phyloP scores from a whole-genome alignment of 345 rosid genomes.

The Noccaea caerulescens region DNA sequence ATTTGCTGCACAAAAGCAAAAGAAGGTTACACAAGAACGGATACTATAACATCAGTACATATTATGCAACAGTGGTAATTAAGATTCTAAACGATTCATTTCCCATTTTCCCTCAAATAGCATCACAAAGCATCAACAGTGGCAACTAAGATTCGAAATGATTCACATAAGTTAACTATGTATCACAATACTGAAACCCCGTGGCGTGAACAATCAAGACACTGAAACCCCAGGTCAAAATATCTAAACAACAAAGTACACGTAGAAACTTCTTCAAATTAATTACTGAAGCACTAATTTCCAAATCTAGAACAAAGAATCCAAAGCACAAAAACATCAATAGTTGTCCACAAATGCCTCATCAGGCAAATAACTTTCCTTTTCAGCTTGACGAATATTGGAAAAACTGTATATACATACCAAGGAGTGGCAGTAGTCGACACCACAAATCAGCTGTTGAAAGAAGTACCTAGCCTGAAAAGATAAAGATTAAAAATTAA shows the following conservation, averaged over 20 bases:
- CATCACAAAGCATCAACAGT: slow-evolving; percentile 11
- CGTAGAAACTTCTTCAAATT: not conserved
- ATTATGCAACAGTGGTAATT: not conserved
- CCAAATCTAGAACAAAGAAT: slow-evolving; percentile 6
- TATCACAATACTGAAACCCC: not conserved
- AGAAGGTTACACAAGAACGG: slow-evolving; percentile 33
- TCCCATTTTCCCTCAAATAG: slow-evolving; percentile 6
- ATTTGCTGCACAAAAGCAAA: slow-evolving; percentile 64
- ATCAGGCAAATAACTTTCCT: slow-evolving; percentile 9
- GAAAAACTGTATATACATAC: slow-evolving; percentile 50
- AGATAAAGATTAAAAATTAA: slow-evolving; percentile 7
- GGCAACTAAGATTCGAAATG: not conserved
- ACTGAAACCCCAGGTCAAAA: not conserved
- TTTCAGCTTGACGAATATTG: not conserved
- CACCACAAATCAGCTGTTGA: slow-evolving; percentile 91
- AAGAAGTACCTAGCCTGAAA: slow-evolving; percentile 86
- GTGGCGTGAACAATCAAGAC: not conserved
- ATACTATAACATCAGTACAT: slow-evolving; percentile 33
- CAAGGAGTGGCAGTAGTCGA: slow-evolving; percentile 80
- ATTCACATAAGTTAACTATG: not conserved
- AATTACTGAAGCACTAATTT: not conserved
- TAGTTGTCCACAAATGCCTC: not conserved
- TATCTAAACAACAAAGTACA: not conserved
- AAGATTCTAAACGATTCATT: slow-evolving; percentile 2
- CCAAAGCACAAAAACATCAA: not conserved